Base-by-base conservation (phyloP, 768 basidiomycete species). In the Rhodosporidiobolus sp. region DNA sequence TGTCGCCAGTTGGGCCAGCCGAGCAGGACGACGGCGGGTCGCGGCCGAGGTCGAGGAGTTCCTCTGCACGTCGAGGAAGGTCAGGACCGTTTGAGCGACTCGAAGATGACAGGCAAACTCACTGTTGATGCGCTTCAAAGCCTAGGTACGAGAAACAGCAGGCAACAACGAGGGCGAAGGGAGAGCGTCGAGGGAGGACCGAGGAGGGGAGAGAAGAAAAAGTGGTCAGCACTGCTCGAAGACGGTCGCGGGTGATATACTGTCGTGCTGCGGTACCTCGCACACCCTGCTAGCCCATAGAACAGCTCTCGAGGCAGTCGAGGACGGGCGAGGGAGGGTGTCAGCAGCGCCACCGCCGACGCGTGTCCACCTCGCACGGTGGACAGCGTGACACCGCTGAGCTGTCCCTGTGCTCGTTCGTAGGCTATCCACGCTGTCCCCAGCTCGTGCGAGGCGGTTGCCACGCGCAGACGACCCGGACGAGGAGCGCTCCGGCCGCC, bases 11-110 rank as follows among this genome's bases (percentile, higher is more conserved):
- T 55, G 96, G 96, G 64, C 96, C 96, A 78, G 96, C 96, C 79
- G 92, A 94, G 89, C 96, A 99, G 68, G 96, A 98, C 65, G 94
- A 94, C 78, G 96, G 96, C 82, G 96, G 96, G 86, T 99, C 96
- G 81, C 94, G 94, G 65, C 94, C 94, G 83, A 99, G 94, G 86
- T 99, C 96, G 82, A 91, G 86, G 86, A 98, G 88, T 88, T 99
- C 96, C 96, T 99, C 75, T 68, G 61, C 11, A 53, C 38, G 24
- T 7, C 7, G 14, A 43, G 38, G 8, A 14, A 43, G 38, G 14
- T 43, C 14, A 43, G 38, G 38, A 7, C 14, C 38, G 14, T 43
- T 43, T 14, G n/a, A n/a, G n/a, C 14, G 38, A 43, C 38, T 14
- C 8, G 8, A 58, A 24, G n/a, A 35, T n/a, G n/a, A 48, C 26